A percentile compares a stretch with the other conserved stretches of the same genome.
These are phyloP conservation scores for Arxiozyma slooffiae DNA, from an alignment of 1,139 yeast genomes.

Conservation along the genomic window DNA sequence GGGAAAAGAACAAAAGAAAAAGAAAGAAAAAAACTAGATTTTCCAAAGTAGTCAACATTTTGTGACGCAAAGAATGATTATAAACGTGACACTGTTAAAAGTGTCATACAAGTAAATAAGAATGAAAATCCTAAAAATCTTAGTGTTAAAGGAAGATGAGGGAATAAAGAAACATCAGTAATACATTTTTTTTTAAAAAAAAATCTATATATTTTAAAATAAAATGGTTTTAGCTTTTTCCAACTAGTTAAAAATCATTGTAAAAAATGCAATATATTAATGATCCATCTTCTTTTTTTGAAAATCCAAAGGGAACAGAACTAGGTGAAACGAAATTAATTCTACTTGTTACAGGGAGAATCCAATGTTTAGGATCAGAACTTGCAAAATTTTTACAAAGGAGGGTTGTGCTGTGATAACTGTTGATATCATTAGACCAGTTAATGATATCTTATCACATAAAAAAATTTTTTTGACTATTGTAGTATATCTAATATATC, in stretches of 20 bases:
- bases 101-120: neutral
- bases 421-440: constrained; percentile 45
- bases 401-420: constrained; percentile 47
- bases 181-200: neutral
- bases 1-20: neutral
- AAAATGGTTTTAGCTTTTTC: too few species aligned
- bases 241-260: neutral
- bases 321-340: constrained; percentile 23
- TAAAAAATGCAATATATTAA: neutral
- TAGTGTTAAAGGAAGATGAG: neutral
- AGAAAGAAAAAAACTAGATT: neutral
- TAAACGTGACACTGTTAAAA: neutral
- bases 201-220: too few species aligned
- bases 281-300: neutral
- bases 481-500: constrained; percentile 59
- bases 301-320: neutral
- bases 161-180: neutral
- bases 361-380: constrained; percentile 63
- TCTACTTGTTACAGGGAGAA: constrained; percentile 76
- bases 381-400: constrained; percentile 40
- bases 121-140: neutral
- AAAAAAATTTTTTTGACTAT: constrained; percentile 43
- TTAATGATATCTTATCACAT: constrained; percentile 21
- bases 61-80: neutral
- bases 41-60: neutral